Percentiles rank a stretch among this genome's conserved stretches.
Conservation (phyloP, 805 yeast species). For the Yarrowia porcina region DNA sequence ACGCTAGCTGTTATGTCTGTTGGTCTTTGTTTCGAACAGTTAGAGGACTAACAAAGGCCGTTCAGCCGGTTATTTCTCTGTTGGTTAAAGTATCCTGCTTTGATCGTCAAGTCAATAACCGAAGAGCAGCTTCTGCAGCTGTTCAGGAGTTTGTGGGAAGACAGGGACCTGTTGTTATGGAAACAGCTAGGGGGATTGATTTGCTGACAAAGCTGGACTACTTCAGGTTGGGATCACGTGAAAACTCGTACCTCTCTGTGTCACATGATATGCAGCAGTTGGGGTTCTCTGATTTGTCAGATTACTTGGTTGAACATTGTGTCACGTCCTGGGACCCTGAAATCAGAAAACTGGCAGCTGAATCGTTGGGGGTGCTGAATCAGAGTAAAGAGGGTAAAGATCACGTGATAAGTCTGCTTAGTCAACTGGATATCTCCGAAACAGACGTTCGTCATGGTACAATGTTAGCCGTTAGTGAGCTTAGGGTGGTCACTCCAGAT, state of each 20-base stretch:
- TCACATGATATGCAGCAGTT: constrained; percentile 34
- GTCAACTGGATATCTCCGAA: neutral
- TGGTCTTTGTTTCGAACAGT: constrained; percentile 66
- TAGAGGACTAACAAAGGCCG: constrained; percentile 29
- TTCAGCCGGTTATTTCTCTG: constrained; percentile 35
- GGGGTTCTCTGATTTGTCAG: constrained; percentile 32
- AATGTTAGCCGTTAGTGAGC: neutral
- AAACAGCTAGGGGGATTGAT: constrained; percentile 39
- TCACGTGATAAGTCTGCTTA: neutral
- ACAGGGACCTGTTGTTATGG: constrained; percentile 45
- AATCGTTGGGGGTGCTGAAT: constrained; percentile 36
- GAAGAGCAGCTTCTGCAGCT: constrained; percentile 84
- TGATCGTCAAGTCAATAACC: constrained; percentile 68
- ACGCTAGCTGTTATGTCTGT: constrained; percentile 77
- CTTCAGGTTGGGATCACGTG: constrained; percentile 45
- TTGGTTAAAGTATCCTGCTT: constrained; percentile 56
- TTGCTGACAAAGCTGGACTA: constrained; percentile 61
- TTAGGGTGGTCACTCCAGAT: neutral
- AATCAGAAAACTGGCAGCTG: constrained; percentile 44
- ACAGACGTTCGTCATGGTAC: neutral
- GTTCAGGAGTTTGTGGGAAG: constrained; percentile 83
- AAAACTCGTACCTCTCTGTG: constrained; percentile 43
- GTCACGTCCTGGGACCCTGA: constrained; percentile 44
- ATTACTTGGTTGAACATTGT: constrained; percentile 39
- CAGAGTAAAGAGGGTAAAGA: neutral